Evolutionary conservation across 148 eudicot genomes (phyloP).

Genomic region (Fagopyrum homotropicum): DNA sequence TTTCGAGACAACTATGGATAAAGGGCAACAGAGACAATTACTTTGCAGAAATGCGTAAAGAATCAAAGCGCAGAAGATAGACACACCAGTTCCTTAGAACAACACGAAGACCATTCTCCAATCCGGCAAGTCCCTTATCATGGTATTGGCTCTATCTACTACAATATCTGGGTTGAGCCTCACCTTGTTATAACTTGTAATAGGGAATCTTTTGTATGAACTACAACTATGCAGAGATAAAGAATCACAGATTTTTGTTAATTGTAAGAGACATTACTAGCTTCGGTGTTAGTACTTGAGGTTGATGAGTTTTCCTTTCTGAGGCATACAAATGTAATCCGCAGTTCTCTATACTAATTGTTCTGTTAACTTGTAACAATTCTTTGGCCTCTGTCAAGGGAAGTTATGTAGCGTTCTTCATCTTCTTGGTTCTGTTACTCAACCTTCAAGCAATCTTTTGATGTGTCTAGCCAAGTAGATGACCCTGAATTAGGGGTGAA

Average conservation of each 20-base stretch:
- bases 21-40: slow-evolving; percentile 71
- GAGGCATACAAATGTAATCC: slow-evolving; percentile 11
- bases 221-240: background rate
- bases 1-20: slow-evolving; percentile 72
- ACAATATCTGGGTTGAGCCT: slow-evolving; percentile 3
- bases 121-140: background rate
- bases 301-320: background rate
- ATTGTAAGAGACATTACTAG: background rate
- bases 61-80: slow-evolving; percentile 94
- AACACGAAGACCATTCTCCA: background rate
- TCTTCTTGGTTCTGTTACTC: background rate
- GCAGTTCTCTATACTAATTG: background rate
- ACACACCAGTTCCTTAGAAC: background rate
- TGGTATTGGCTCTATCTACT: background rate
- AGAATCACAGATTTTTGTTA: background rate
- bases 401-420: background rate
- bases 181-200: background rate
- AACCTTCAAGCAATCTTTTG: background rate
- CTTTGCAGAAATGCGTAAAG: slow-evolving; percentile 74
- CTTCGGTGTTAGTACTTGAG: slow-evolving; percentile 1
- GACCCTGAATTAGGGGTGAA: no score
- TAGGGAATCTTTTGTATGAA: background rate
- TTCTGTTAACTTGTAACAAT: background rate
- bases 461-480: background rate
- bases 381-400: slow-evolving; percentile 4